Percentiles rank a stretch among this genome's conserved stretches.
Conservation (phyloP, 2,329 filamentous ascomycete species). For the Fusarium fracticaudum region DNA sequence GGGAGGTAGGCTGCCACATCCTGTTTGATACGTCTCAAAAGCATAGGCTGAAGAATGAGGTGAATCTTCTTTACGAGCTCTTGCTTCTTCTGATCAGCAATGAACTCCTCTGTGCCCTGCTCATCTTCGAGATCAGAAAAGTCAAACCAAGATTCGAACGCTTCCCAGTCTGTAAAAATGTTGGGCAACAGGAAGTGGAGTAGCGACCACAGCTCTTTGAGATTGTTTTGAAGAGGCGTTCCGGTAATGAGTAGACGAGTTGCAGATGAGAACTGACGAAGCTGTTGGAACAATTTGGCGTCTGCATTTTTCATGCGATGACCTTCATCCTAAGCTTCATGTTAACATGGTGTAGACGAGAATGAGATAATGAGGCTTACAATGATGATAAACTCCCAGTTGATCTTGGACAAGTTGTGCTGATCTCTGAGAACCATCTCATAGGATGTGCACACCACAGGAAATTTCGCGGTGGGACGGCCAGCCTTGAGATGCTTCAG, state of each 20-base stretch:
- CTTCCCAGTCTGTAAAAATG: conserved; percentile 92
- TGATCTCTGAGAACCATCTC: conserved; percentile 95
- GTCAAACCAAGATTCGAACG: conserved; percentile 96
- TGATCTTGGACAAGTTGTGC: conserved; percentile 80
- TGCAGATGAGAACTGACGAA: conserved; percentile 88
- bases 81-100: conserved; percentile 75
- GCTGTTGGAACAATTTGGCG: conserved; percentile 86
- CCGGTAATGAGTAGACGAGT: conserved; percentile 94
- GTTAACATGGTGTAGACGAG: conserved; percentile 28
- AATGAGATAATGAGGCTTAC: conserved; percentile 54
- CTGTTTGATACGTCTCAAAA: conserved; percentile 88
- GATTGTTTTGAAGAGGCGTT: conserved; percentile 94
- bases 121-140: conserved; percentile 92
- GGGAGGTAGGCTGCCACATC: conserved; percentile 93
- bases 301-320: conserved; percentile 98
- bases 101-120: conserved; percentile 78
- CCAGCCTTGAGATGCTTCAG: conserved; percentile 73
- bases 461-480: conserved; percentile 73
- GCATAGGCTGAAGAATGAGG: conserved; percentile 88
- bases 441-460: conserved; percentile 93
- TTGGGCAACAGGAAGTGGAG: conserved; percentile 92
- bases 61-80: conserved; percentile 78
- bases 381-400: conserved; percentile 98
- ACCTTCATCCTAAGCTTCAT: conserved; percentile 77
- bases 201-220: conserved; percentile 93